Evolutionary conservation across 306 rosid species (phyloP).

Genomic region (Ochetophila trinervis): DNA sequence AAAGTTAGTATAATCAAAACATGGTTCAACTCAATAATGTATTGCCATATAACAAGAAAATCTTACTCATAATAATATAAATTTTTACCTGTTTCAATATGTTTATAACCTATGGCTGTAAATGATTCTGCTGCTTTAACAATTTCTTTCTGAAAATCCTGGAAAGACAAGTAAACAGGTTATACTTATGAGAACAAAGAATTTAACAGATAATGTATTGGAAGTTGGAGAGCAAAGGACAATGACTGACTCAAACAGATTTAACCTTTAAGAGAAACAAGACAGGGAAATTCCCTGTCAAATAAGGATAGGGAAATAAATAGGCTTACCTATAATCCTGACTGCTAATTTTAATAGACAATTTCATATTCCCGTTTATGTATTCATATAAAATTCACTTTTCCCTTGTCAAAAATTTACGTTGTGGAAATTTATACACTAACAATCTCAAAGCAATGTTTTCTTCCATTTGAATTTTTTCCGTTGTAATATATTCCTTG

Average conservation of each 20-base stretch:
- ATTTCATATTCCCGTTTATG: neutral
- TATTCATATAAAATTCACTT: neutral
- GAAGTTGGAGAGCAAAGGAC: neutral
- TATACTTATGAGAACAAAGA: neutral
- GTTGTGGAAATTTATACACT: neutral
- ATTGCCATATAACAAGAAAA: neutral
- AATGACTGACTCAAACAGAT: neutral
- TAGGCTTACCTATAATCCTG: neutral
- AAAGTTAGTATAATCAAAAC: conserved; percentile 16
- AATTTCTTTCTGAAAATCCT: conserved; percentile 93
- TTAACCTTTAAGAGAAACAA: neutral
- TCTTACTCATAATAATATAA: conserved; percentile 12
- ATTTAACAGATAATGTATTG: neutral
- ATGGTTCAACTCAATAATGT: conserved; percentile 9
- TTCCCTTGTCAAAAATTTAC: neutral
- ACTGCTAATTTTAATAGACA: neutral
- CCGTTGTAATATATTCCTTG: neutral
- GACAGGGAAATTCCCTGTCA: neutral
- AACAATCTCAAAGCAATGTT: neutral
- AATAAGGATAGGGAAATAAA: neutral
- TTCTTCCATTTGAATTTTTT: neutral
- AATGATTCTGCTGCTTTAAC: conserved; percentile 86
- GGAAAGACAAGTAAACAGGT: conserved; percentile 31
- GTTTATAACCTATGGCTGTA: conserved; percentile 76
- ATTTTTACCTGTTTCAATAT: conserved; percentile 86